These are phyloP conservation scores for Cokeromyces recurvatus DNA, from an alignment of 371 early-diverging fungal species.

Conservation along the genomic window DNA sequence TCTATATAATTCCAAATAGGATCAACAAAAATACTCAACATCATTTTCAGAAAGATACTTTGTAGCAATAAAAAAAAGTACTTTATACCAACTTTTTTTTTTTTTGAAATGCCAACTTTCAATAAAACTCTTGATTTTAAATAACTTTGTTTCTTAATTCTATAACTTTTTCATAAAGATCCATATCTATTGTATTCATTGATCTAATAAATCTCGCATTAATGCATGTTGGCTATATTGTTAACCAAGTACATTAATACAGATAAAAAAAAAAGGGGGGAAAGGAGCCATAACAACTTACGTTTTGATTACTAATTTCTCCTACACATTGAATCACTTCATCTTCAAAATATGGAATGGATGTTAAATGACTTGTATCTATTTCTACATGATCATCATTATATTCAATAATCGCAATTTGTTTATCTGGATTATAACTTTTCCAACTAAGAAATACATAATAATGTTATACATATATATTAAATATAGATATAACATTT, in stretches of 20 bases:
- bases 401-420: constrained; percentile 4
- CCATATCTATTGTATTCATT: constrained; percentile 10
- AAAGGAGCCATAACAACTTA: too few species aligned
- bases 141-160: constrained; percentile 6
- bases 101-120: background rate
- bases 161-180: constrained; percentile 13
- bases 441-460: constrained; percentile 6
- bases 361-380: too few species aligned
- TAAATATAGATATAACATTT: too few species aligned
- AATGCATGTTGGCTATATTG: too few species aligned
- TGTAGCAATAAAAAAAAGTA: too few species aligned
- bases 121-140: background rate
- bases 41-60: too few species aligned
- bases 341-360: too few species aligned
- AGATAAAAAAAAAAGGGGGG: background rate
- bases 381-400: background rate
- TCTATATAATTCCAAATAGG: too few species aligned
- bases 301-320: constrained; percentile 1
- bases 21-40: too few species aligned
- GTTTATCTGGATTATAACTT: background rate
- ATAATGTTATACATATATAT: too few species aligned
- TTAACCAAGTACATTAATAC: background rate
- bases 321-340: constrained; percentile 16
- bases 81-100: too few species aligned
- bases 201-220: constrained; percentile 10